A percentile compares a stretch with the other conserved stretches of the same genome.
Evolutionary conservation across 2,329 filamentous ascomycete species (phyloP).

Genomic region (Fusarium penzigii): DNA sequence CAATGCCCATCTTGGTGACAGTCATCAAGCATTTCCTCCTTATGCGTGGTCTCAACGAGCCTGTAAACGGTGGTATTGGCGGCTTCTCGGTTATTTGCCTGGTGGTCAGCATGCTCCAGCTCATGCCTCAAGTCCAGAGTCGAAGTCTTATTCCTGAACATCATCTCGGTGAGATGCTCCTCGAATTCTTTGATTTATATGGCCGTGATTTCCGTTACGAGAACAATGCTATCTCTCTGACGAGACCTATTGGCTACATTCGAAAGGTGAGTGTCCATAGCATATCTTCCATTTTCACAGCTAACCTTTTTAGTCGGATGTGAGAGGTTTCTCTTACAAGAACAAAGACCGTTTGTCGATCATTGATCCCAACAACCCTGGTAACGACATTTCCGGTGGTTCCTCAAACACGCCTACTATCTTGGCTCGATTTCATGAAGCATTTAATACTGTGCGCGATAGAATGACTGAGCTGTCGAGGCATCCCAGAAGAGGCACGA

Average conservation of each 20-base stretch:
- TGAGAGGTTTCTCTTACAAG: constrained; percentile 53
- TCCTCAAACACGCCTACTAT: constrained; percentile 71
- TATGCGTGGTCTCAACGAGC: constrained; percentile 90
- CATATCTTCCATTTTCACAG: not conserved
- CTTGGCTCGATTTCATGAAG: constrained; percentile 67
- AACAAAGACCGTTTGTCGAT: constrained; percentile 75
- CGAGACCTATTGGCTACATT: constrained; percentile 69
- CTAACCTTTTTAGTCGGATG: constrained; percentile 40
- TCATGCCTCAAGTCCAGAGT: constrained; percentile 71
- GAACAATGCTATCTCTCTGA: constrained; percentile 71
- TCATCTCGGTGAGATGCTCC: constrained; percentile 77
- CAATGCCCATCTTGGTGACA: constrained; percentile 83
- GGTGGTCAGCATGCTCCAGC: constrained; percentile 83
- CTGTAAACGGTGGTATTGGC: constrained; percentile 85
- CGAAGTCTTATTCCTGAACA: constrained; percentile 58
- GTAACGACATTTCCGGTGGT: constrained; percentile 89
- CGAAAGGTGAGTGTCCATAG: constrained; percentile 63
- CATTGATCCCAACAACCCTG: constrained; percentile 82
- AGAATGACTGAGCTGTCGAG: constrained; percentile 56
- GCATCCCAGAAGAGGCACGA: constrained; percentile 34
- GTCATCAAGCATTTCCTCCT: constrained; percentile 90
- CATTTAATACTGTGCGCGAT: constrained; percentile 57
- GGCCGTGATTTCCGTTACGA: constrained; percentile 77
- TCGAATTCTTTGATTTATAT: constrained; percentile 89
- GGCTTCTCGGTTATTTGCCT: constrained; percentile 95